Base-by-base conservation (phyloP, 495 filamentous ascomycete genomes). In the Monascus purpureus region DNA sequence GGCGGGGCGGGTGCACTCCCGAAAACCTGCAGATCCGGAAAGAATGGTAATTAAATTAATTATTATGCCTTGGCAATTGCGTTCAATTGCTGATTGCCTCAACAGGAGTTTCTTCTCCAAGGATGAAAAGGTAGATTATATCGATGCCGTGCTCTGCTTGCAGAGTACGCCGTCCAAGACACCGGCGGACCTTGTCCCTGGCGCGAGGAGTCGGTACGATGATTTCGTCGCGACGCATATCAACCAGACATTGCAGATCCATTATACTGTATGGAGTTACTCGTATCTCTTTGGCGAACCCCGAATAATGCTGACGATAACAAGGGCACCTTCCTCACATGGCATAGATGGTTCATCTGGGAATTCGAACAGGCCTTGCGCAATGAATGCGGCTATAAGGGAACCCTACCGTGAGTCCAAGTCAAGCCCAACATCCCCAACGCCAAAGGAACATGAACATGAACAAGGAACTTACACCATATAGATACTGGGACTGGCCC, bases 201-300 rank as follows among this genome's bases (percentile, higher is more conserved):
- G 71, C 24, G 65, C 67, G 1, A 63, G 49, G 46, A 68, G 55
- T 42, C 61, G 73, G 12, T 80, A 70, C 40, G 80, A 85, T 55
- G 79, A 85, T 46, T 83, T 84, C 42, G 60, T 75, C 24, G 73
- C 65, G 8, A 65, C 63, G 6, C 80, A 85, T 46, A 77, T 82
- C 47, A 65, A 71, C 36, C 65, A 80, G 45, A 75, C 73, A 3
- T 40, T 59, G 9, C 34, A 40, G 2, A 79, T 81, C 33, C 80
- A 84, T 43, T 69, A 58, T 35, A 71, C 68, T 4, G 63, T 67
- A 57, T 18, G n/a, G n/a, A n/a, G n/a, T n/a, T n/a, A n/a, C n/a
- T n/a, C n/a, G 46, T 37, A 15, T 28, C 9, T 20, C 9, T 28
- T n/a, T 28, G 26, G 13, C 12, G 12, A 28, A 5, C 8, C 6